Percentiles rank a stretch among this genome's conserved stretches.
Conservation (phyloP, 2,329 filamentous ascomycete genomes). For the Arthrobotrys sphaeroides region DNA sequence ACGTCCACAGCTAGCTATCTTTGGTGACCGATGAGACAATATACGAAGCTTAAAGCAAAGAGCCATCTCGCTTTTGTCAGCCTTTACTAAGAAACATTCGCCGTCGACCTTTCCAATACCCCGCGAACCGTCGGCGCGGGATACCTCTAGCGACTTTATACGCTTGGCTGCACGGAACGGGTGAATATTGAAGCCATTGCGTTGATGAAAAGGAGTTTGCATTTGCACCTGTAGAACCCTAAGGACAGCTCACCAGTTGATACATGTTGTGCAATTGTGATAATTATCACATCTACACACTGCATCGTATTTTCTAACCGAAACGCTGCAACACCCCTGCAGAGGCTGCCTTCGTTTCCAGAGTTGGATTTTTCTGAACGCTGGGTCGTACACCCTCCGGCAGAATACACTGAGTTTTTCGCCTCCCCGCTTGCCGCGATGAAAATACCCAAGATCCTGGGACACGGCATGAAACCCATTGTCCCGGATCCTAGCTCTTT, state of each 20-base stretch:
- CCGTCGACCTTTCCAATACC: no score
- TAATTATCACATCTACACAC: background rate
- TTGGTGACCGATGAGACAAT: background rate
- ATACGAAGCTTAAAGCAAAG: no score
- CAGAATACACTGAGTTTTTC: background rate
- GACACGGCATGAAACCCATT: slow-evolving; percentile 29
- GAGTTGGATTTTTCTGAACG: slow-evolving; percentile 14
- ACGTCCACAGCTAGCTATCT: background rate
- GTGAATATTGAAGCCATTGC: background rate
- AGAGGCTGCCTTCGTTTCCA: slow-evolving; percentile 36
- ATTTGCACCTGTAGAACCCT: no score
- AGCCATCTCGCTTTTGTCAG: no score
- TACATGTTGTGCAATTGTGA: background rate
- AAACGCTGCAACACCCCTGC: slow-evolving; percentile 13
- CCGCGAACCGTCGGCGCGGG: no score
- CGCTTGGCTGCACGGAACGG: no score
- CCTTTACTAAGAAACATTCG: no score
- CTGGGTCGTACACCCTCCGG: slow-evolving; percentile 29
- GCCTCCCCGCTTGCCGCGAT: background rate
- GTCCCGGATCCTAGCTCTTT: slow-evolving; percentile 26
- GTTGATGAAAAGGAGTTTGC: background rate
- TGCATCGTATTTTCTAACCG: no score
- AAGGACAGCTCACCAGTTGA: background rate
- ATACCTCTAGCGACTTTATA: no score
- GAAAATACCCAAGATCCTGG: slow-evolving; percentile 44